These are phyloP conservation scores for Sporothrix pseudoabietina DNA, from an alignment of 2,329 filamentous ascomycete species.

Conservation along the genomic window DNA sequence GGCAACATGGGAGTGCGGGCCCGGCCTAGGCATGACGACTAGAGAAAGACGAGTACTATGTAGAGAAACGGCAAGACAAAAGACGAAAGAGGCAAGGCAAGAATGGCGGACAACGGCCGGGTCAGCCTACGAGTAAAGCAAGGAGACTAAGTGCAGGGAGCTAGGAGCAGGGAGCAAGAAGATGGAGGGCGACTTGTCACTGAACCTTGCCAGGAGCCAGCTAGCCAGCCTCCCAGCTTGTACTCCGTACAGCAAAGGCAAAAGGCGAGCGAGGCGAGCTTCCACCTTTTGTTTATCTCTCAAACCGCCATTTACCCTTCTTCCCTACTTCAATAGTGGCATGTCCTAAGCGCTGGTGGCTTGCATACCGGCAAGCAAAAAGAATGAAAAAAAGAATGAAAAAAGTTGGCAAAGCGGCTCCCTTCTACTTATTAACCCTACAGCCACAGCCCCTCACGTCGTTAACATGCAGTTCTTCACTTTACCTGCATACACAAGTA, in stretches of 20 bases:
- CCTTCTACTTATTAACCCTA: background rate
- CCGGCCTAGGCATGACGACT: too few relatives aligned
- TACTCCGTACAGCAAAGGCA: too few relatives aligned
- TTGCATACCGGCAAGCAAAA: background rate
- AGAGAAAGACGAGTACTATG: background rate
- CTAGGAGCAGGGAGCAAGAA: background rate
- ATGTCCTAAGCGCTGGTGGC: background rate
- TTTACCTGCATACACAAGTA: too few relatives aligned
- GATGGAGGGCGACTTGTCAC: slow-evolving; percentile 7
- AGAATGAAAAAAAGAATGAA: background rate
- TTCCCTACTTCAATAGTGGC: background rate
- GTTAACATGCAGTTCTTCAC: background rate
- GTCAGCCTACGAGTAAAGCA: background rate
- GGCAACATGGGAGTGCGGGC: background rate
- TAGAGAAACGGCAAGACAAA: background rate
- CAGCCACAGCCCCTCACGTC: background rate
- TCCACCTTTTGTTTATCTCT: too few relatives aligned
- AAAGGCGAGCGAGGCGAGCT: too few relatives aligned
- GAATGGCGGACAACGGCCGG: background rate
- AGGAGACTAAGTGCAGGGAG: background rate
- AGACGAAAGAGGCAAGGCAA: background rate
- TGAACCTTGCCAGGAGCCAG: background rate
- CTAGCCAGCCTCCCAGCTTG: background rate
- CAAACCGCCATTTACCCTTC: too few relatives aligned
- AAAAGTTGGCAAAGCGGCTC: background rate